phyloP scores from a whole-genome alignment of 768 basidiomycete species.

The Leucosporidium yakuticum region DNA sequence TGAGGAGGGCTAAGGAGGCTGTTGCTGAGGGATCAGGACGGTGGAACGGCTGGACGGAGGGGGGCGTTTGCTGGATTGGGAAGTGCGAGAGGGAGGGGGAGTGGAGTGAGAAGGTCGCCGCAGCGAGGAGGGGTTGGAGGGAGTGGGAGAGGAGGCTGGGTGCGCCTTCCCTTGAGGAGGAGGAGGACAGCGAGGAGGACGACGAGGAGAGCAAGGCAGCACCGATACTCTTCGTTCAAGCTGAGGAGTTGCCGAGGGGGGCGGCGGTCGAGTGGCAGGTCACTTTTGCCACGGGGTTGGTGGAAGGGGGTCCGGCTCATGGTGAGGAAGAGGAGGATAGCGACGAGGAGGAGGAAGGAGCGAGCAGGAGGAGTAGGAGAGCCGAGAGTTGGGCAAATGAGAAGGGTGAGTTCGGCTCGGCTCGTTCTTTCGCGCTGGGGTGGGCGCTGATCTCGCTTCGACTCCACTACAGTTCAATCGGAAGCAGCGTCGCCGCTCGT shows the following conservation, averaged over 20 bases:
- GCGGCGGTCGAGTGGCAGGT: constrained; percentile 48
- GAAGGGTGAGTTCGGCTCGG: background rate
- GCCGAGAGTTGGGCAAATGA: too few relatives aligned
- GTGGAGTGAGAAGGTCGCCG: constrained; percentile 3
- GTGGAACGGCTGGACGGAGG: constrained; percentile 61
- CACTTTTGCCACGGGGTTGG: constrained; percentile 32
- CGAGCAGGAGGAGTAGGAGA: background rate
- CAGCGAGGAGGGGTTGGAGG: background rate
- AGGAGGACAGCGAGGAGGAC: background rate
- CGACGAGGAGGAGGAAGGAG: constrained; percentile 13
- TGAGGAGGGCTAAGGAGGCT: constrained; percentile 59
- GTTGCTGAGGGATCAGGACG: constrained; percentile 53
- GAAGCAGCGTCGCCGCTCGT: background rate
- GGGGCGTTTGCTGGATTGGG: constrained; percentile 65
- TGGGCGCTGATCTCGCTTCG: background rate
- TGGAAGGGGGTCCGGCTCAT: too few relatives aligned
- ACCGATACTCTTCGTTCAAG: constrained; percentile 41
- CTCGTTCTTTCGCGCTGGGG: background rate
- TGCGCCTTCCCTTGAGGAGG: background rate
- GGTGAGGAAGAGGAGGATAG: constrained; percentile 14
- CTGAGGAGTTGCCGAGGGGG: constrained; percentile 42
- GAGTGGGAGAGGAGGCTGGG: constrained; percentile 30
- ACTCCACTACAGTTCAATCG: background rate
- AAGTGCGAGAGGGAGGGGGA: constrained; percentile 22
- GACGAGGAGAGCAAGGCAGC: background rate